phyloP scores from a whole-genome alignment of 1,284 basidiomycete species.

The Exobasidium rhododendri region DNA sequence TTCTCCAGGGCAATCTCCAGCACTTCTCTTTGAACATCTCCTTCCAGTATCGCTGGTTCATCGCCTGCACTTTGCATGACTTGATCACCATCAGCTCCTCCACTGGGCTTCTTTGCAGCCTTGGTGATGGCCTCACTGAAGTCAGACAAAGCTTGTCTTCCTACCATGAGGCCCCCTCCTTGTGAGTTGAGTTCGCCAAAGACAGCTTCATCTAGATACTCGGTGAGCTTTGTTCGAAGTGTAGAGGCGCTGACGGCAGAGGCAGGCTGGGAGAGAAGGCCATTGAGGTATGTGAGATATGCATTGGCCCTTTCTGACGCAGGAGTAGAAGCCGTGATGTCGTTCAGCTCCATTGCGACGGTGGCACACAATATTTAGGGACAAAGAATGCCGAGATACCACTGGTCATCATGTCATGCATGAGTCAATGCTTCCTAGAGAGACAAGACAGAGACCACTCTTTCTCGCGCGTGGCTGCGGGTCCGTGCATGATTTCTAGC shows the following conservation, averaged over 20 bases:
- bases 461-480: background rate
- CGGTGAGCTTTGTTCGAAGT: constrained; percentile 26
- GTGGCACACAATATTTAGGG: too few relatives aligned
- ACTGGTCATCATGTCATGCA: too few relatives aligned
- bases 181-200: constrained; percentile 64
- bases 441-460: too few relatives aligned
- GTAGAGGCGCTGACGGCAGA: constrained; percentile 18
- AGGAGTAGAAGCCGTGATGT: background rate
- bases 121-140: constrained; percentile 58
- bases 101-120: constrained; percentile 59
- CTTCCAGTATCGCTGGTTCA: constrained; percentile 28
- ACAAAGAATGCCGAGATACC: too few relatives aligned
- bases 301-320: background rate
- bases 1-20: constrained; percentile 70
- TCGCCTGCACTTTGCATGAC: background rate
- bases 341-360: background rate
- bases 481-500: background rate
- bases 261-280: constrained; percentile 12
- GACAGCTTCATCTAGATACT: constrained; percentile 70
- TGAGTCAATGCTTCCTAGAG: too few relatives aligned
- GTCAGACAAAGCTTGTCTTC: constrained; percentile 76
- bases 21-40: constrained; percentile 57
- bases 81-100: constrained; percentile 19
- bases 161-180: constrained; percentile 72
- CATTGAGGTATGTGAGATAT: constrained; percentile 18